Percentiles rank a stretch among this genome's conserved stretches.
phyloP scores from a whole-genome alignment of 2,329 filamentous ascomycete genomes.

The Colletotrichum godetiae region DNA sequence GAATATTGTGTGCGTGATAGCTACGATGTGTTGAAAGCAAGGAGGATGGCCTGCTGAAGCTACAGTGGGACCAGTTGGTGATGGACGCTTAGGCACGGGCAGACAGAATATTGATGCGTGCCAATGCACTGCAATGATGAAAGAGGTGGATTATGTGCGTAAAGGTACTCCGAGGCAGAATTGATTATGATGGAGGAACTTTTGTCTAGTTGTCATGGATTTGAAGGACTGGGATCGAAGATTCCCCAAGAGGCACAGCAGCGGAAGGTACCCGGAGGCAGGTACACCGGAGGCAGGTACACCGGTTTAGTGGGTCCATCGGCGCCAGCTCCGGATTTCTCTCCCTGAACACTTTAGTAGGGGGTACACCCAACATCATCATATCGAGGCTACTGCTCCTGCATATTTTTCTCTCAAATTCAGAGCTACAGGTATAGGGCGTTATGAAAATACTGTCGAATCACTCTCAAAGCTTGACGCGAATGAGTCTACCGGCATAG shows the following conservation, averaged over 20 bases:
- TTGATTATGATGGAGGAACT: background rate
- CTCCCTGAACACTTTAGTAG: background rate
- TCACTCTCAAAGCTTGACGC: too few species aligned
- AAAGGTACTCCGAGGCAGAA: background rate
- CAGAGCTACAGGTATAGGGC: too few species aligned
- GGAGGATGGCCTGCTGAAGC: background rate
- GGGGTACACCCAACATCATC: background rate
- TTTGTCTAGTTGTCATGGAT: background rate
- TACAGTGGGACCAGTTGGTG: background rate
- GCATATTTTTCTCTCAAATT: background rate
- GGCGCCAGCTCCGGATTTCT: constrained; percentile 1
- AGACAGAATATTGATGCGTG: background rate
- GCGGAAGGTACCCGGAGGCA: background rate
- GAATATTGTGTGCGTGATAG: background rate
- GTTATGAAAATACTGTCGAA: too few species aligned
- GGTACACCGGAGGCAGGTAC: background rate
- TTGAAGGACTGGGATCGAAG: background rate
- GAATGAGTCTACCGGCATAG: too few species aligned
- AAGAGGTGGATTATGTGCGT: background rate
- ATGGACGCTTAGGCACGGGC: background rate
- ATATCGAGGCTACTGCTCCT: background rate
- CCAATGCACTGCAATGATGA: background rate
- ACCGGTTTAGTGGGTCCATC: background rate
- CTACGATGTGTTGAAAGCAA: background rate
- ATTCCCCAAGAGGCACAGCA: background rate